Evolutionary conservation across 2,329 filamentous ascomycete species (phyloP).

Genomic region (Microdochium trichocladiopsis): DNA sequence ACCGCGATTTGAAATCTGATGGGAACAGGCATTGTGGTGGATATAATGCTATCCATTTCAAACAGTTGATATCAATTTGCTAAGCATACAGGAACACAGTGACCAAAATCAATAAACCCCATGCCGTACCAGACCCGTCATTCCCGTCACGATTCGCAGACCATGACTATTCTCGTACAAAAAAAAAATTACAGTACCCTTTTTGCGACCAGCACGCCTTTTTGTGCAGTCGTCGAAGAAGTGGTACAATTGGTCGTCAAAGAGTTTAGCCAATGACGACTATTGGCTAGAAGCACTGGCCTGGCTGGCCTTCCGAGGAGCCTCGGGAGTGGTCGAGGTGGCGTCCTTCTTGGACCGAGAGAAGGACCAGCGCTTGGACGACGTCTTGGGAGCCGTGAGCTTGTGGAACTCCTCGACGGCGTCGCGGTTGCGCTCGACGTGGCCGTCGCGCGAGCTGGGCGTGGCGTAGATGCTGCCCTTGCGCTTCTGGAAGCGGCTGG

Average conservation of each 20-base stretch:
- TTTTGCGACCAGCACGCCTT: too few relatives aligned
- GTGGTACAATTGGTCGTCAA: too few relatives aligned
- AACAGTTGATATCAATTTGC: background rate
- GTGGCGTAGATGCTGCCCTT: constrained; percentile 64
- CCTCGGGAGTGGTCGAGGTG: constrained; percentile 4
- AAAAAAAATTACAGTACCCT: too few relatives aligned
- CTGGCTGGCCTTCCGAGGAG: background rate
- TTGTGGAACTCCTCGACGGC: constrained; percentile 47
- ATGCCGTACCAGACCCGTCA: too few relatives aligned
- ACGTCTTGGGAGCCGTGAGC: constrained; percentile 32
- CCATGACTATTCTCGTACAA: too few relatives aligned
- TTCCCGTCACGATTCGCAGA: too few relatives aligned
- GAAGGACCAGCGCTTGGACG: constrained; percentile 34
- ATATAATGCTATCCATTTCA: too few relatives aligned
- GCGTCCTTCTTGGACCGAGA: constrained; percentile 7
- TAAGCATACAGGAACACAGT: background rate
- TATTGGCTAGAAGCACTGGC: background rate
- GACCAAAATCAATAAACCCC: too few relatives aligned
- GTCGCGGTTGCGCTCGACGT: constrained; percentile 50
- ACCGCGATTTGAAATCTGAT: too few relatives aligned
- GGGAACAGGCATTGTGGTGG: too few relatives aligned
- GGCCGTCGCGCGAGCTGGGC: constrained; percentile 56
- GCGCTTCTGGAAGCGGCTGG: constrained; percentile 62
- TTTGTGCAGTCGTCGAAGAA: too few relatives aligned
- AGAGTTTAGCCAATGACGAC: background rate